These are phyloP conservation scores for Cydonia oblonga DNA, from an alignment of 331 rosid genomes.

Conservation along the genomic window DNA sequence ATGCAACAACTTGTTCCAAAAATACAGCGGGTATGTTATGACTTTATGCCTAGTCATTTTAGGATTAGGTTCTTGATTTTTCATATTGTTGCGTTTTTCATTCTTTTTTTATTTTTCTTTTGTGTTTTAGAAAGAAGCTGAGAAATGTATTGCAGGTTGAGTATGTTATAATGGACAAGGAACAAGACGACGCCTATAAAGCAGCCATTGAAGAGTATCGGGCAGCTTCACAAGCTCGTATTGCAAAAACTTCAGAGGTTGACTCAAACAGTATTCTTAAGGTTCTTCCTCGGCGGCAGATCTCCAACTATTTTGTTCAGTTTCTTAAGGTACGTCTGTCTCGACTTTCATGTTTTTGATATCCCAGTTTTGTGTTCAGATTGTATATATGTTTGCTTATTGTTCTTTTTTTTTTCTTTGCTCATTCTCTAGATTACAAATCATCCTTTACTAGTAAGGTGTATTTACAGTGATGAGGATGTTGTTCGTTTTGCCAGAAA, in stretches of 20 bases:
- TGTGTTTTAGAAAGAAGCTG: neutral
- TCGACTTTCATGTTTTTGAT: slow-evolving; percentile 1
- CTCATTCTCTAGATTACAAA: slow-evolving; percentile 69
- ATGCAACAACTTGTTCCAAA: slow-evolving; percentile 98
- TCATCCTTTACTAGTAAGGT: slow-evolving; percentile 91
- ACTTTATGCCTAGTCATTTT: neutral
- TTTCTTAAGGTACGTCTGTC: slow-evolving; percentile 67
- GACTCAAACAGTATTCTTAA: slow-evolving; percentile 27
- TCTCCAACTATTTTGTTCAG: slow-evolving; percentile 91
- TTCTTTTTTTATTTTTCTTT: slow-evolving; percentile 3
- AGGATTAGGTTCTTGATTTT: neutral
- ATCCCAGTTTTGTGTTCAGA: neutral
- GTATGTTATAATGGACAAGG: slow-evolving; percentile 75
- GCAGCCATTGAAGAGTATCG: slow-evolving; percentile 93
- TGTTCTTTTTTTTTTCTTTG: neutral
- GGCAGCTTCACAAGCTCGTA: slow-evolving; percentile 67
- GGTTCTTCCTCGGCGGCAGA: slow-evolving; percentile 69
- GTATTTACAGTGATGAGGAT: slow-evolving; percentile 75
- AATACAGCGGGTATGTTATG: slow-evolving; percentile 51
- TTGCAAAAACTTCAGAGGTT: slow-evolving; percentile 36
- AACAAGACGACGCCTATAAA: slow-evolving; percentile 63
- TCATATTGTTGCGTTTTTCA: neutral
- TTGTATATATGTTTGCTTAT: neutral
- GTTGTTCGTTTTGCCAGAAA: slow-evolving; percentile 74
- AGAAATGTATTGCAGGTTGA: slow-evolving; percentile 49